A percentile compares a stretch with the other conserved stretches of the same genome.
These are phyloP conservation scores for Scedosporium dehoogii DNA, from an alignment of 2,329 filamentous ascomycete genomes.

Conservation along the genomic window DNA sequence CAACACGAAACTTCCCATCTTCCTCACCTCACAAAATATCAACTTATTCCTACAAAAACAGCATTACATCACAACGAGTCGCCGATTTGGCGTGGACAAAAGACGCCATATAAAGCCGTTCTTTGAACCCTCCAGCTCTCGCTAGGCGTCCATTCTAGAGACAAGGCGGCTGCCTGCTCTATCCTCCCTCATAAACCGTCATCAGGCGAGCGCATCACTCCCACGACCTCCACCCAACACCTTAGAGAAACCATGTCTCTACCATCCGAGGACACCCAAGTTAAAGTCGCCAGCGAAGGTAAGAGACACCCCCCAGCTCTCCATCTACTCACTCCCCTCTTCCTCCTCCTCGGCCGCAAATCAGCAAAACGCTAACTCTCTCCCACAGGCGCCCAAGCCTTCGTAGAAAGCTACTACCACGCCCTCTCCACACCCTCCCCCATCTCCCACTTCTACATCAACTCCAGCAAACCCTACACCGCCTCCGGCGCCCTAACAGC, in stretches of 20 bases:
- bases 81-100: too few relatives aligned
- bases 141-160: too few relatives aligned
- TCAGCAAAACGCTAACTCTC: background rate
- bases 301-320: background rate
- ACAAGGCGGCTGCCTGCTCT: too few relatives aligned
- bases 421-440: slow-evolving; percentile 55
- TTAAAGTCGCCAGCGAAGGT: slow-evolving; percentile 10
- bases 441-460: slow-evolving; percentile 62
- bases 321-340: background rate
- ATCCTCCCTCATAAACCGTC: too few relatives aligned
- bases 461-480: slow-evolving; percentile 21
- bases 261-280: slow-evolving; percentile 8
- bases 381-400: slow-evolving; percentile 10
- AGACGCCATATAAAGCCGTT: too few relatives aligned
- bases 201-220: too few relatives aligned
- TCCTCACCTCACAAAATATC: too few relatives aligned
- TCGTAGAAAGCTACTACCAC: slow-evolving; percentile 50
- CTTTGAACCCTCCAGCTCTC: too few relatives aligned
- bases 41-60: too few relatives aligned
- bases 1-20: too few relatives aligned
- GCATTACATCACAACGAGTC: too few relatives aligned
- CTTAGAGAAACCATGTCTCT: background rate
- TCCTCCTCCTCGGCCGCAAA: background rate
- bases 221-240: too few relatives aligned
- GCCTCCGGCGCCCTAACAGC: slow-evolving; percentile 32